phyloP scores from a whole-genome alignment of 495 filamentous ascomycete genomes.

The Aspergillus diversus region DNA sequence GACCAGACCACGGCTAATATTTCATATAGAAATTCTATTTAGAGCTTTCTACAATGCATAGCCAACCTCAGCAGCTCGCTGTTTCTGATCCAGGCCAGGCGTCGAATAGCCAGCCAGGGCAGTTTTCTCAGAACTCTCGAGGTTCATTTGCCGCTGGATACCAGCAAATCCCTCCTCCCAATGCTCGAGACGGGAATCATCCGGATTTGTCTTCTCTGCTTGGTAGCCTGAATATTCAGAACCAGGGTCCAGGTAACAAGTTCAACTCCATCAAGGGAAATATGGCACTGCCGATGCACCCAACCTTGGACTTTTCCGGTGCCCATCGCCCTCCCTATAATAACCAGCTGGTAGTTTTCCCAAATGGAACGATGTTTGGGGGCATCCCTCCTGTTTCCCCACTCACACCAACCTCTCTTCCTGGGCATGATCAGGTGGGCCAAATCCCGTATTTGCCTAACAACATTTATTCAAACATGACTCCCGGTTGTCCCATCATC shows the following conservation, averaged over 20 bases:
- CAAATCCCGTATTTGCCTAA: conserved; percentile 37
- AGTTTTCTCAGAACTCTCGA: conserved; percentile 25
- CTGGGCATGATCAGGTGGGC: conserved; percentile 34
- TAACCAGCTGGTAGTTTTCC: conserved; percentile 37
- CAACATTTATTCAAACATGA: conserved; percentile 26
- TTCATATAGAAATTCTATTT: conserved; percentile 14
- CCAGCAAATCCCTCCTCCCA: conserved; percentile 19
- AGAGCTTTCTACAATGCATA: conserved; percentile 37
- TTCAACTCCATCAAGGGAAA: conserved; percentile 29
- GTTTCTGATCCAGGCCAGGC: conserved; percentile 40
- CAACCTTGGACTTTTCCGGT: conserved; percentile 35
- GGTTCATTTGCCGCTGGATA: conserved; percentile 5
- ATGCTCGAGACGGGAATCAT: conserved; percentile 9
- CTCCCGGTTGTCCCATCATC: conserved; percentile 11
- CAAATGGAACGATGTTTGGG: conserved; percentile 32
- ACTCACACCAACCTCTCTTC: conserved; percentile 26
- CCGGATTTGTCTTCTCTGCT: conserved; percentile 28
- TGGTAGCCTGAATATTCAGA: conserved; percentile 31
- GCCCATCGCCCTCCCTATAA: conserved; percentile 32
- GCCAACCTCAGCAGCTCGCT: conserved; percentile 23
- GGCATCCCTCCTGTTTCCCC: conserved; percentile 33
- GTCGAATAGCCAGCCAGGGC: conserved; percentile 26
- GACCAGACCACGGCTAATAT: not conserved
- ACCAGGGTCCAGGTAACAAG: conserved; percentile 32
- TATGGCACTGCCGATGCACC: conserved; percentile 30